phyloP scores from a whole-genome alignment of 2,329 filamentous ascomycete species.

The Talaromyces sp. region DNA sequence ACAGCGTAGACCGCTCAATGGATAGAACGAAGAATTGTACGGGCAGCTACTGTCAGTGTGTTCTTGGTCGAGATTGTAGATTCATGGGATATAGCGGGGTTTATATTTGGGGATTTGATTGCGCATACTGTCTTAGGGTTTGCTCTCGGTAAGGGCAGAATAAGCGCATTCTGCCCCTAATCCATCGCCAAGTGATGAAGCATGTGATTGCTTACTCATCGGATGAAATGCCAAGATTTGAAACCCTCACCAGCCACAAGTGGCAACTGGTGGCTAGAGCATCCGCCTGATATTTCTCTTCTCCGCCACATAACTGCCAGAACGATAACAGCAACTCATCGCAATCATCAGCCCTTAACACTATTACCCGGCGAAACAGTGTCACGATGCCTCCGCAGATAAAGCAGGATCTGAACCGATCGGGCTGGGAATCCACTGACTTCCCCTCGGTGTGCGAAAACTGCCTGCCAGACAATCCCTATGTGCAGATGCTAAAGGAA shows the following conservation, averaged over 20 bases:
- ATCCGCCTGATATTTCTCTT: not conserved
- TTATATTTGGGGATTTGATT: too few relatives aligned
- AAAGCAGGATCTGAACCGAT: conserved; percentile 91
- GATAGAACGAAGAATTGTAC: too few relatives aligned
- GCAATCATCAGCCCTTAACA: not conserved
- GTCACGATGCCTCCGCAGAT: conserved; percentile 75
- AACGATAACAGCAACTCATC: not conserved
- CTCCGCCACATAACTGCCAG: not conserved
- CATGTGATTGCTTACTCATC: conserved; percentile 7
- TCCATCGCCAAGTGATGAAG: too few relatives aligned
- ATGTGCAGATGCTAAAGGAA: conserved; percentile 98
- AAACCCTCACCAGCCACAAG: conserved; percentile 5
- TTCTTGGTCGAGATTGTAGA: too few relatives aligned
- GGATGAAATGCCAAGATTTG: not conserved
- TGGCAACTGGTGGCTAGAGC: conserved; percentile 8
- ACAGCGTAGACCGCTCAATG: too few relatives aligned
- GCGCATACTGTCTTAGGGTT: too few relatives aligned
- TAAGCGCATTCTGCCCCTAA: too few relatives aligned
- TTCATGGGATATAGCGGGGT: too few relatives aligned
- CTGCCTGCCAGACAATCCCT: conserved; percentile 92
- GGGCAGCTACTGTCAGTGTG: too few relatives aligned
- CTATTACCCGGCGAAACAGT: not conserved
- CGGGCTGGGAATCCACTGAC: conserved; percentile 78
- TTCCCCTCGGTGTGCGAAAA: conserved; percentile 63
- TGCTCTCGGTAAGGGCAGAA: too few relatives aligned